A percentile compares a stretch with the other conserved stretches of the same genome.
These are phyloP conservation scores for Neonectria coccinea DNA, from an alignment of 2,329 filamentous ascomycete species.

Conservation along the genomic window DNA sequence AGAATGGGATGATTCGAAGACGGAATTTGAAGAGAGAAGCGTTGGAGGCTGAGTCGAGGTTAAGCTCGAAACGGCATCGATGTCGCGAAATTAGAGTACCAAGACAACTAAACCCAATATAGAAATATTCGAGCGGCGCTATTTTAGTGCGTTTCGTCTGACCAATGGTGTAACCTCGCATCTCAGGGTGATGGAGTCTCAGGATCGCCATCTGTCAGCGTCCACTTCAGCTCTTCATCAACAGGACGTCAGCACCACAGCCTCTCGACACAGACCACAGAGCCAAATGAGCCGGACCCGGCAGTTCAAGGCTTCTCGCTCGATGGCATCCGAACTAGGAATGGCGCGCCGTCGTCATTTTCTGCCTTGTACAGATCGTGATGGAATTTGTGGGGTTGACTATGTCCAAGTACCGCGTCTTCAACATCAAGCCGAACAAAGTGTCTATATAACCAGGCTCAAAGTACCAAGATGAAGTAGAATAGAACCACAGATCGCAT, in stretches of 20 bases:
- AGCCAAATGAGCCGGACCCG: background rate
- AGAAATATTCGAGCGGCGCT: constrained; percentile 42
- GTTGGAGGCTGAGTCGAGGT: constrained; percentile 12
- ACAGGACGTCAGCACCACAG: background rate
- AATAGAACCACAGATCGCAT: background rate
- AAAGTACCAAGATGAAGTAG: background rate
- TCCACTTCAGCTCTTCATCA: background rate
- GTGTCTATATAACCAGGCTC: background rate
- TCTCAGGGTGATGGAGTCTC: background rate
- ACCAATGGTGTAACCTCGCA: background rate
- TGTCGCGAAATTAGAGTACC: constrained; percentile 29
- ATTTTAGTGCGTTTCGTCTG: background rate
- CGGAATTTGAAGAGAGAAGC: background rate
- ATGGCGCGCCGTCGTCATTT: background rate
- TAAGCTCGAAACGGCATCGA: constrained; percentile 36
- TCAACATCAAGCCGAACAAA: background rate
- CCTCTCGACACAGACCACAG: background rate
- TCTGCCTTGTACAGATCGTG: background rate
- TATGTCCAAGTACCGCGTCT: background rate
- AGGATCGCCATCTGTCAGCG: background rate
- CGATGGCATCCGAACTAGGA: constrained; percentile 24
- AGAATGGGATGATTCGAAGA: background rate
- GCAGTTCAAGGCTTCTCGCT: constrained; percentile 22
- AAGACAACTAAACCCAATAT: constrained; percentile 28
- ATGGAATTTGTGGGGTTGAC: background rate